Conservation (phyloP, 371 early-diverging fungal species). For the Mortierella sp. region DNA sequence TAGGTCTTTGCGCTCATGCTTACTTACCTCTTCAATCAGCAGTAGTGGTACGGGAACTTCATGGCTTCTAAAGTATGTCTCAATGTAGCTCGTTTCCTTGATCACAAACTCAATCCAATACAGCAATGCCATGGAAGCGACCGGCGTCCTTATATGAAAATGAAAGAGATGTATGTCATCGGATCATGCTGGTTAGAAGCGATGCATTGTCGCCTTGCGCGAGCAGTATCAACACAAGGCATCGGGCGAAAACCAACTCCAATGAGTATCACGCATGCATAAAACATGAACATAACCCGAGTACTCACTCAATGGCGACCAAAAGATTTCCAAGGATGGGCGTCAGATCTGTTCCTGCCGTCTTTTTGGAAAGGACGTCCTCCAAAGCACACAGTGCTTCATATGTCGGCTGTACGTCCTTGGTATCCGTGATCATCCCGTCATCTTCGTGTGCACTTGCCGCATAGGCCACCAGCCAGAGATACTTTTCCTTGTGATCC, state of each 20-base stretch:
- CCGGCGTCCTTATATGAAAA: constrained; percentile 55
- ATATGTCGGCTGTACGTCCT: constrained; percentile 46
- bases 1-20: not conserved
- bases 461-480: constrained; percentile 71
- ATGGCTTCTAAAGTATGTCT: constrained; percentile 71
- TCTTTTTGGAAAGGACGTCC: constrained; percentile 47
- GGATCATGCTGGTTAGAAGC: constrained; percentile 1
- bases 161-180: not conserved
- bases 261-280: not conserved
- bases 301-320: constrained; percentile 49
- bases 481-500: constrained; percentile 67
- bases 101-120: constrained; percentile 74
- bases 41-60: constrained; percentile 69
- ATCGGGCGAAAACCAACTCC: too few species aligned
- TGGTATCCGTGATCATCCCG: constrained; percentile 29
- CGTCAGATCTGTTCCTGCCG: constrained; percentile 51
- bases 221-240: too few species aligned
- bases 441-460: constrained; percentile 59
- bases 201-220: not conserved
- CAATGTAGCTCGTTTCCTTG: constrained; percentile 68
- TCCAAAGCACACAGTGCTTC: constrained; percentile 37
- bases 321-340: constrained; percentile 48
- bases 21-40: constrained; percentile 67
- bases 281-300: not conserved
- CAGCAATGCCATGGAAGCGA: constrained; percentile 66